Evolutionary conservation across 2,329 filamentous ascomycete species (phyloP).

Genomic region (Trichoderma atrobrunneum): DNA sequence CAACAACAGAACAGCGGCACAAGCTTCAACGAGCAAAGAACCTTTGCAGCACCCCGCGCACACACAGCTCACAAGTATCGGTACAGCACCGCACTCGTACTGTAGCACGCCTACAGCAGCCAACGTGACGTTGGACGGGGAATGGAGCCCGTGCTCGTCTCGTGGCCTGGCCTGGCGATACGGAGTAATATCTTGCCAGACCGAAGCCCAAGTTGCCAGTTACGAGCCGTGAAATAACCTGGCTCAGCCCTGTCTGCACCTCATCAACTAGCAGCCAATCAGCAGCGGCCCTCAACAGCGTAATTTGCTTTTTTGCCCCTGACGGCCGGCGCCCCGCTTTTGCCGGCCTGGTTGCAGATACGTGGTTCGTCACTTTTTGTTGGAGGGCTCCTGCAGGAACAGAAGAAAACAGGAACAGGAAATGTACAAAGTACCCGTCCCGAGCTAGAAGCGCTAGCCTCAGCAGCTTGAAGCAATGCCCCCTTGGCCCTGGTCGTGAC

Average conservation of each 20-base stretch:
- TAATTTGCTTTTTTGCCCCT: constrained; percentile 22
- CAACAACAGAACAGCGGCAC: background rate
- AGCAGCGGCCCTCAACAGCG: background rate
- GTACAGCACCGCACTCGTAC: background rate
- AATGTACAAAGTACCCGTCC: background rate
- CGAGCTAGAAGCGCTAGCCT: background rate
- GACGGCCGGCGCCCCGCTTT: constrained; percentile 2
- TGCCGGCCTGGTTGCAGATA: background rate
- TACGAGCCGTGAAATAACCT: background rate
- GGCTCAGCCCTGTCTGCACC: constrained; percentile 16
- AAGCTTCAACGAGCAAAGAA: background rate
- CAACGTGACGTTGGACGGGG: background rate
- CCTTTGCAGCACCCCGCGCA: background rate
- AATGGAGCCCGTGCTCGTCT: background rate
- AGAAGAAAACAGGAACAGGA: background rate
- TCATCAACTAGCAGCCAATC: constrained; percentile 17
- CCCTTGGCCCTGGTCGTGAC: background rate
- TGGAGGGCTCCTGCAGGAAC: constrained; percentile 8
- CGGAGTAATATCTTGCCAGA: background rate
- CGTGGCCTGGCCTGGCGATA: background rate
- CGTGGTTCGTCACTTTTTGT: constrained; percentile 2
- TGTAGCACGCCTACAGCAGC: background rate
- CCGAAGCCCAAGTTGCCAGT: background rate
- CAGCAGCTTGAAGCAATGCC: background rate
- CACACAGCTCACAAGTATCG: background rate